Base-by-base conservation (phyloP, 805 yeast species). In the Monosporozyma siamensis region DNA sequence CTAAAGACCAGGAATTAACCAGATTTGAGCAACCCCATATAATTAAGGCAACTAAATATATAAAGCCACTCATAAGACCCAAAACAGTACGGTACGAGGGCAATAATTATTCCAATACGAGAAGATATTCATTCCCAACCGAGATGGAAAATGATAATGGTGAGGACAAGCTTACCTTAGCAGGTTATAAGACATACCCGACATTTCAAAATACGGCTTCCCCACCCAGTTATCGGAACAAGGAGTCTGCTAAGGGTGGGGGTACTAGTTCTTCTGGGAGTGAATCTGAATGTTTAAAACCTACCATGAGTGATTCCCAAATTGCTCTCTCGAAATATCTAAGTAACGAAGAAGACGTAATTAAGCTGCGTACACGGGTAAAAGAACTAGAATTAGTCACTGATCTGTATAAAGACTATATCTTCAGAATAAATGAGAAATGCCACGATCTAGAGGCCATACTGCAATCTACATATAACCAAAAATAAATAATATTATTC, bases 371-470 rank as follows among this genome's bases (percentile, higher is more conserved):
- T 48, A 87, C 95, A 0, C 70, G 95, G 41, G 85, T 88, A 21
- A 77, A 84, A 8, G 97, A 89, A 59, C 71, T 90, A 48, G 97
- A 90, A 59, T 70, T 89, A 38, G 95, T 90, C 34, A 86, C 87
- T 56, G 97, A 90, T 58, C 67, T 89, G 48, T 84, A 86, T 66
- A 75, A 85, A 51, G 75, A 89, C 6, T 74, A 95, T 51, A 83
- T 89, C 34, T 67, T 75, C 59, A 95, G 89, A 58, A 68, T 89
- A 50, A 96, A 89, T 39, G 52, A 48, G 32, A 57, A 49, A 63
- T 55, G 57, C 46, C 47, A 46, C 11, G 30, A 29, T 11, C 23
- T 40, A 7, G 41, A 41, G 24, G 12, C 23, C 9, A 11, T 32
- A 21, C 8, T 31, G 18, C 27, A 38, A 2, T 39, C 38, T 34